A percentile compares a stretch with the other conserved stretches of the same genome.
Evolutionary conservation across 2,329 filamentous ascomycete species (phyloP).

Genomic region (Xylariales sp.): DNA sequence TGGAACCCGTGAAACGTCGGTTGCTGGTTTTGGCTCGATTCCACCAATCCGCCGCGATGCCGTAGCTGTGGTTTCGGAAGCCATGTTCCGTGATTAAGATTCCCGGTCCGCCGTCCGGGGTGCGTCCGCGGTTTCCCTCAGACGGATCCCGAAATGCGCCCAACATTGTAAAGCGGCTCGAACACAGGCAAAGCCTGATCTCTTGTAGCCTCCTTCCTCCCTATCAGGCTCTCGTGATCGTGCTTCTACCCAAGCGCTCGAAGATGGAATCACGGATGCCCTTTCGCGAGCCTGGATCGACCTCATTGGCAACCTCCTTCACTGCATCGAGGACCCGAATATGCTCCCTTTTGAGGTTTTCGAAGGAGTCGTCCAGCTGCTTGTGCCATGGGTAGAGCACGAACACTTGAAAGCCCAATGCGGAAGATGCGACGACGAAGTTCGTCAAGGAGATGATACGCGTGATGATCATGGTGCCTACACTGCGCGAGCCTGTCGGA

Average conservation of each 20-base stretch:
- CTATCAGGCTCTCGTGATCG: too few relatives aligned
- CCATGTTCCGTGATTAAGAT: not conserved
- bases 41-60: constrained; percentile 3
- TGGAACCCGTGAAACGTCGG: not conserved
- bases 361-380: constrained; percentile 58
- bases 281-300: constrained; percentile 23
- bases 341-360: constrained; percentile 55
- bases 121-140: too few relatives aligned
- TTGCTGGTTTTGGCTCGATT: not conserved
- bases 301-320: constrained; percentile 27
- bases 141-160: too few relatives aligned
- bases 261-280: constrained; percentile 24
- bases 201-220: too few relatives aligned
- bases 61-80: not conserved
- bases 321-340: constrained; percentile 34
- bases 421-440: constrained; percentile 61
- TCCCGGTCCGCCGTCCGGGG: constrained; percentile 1
- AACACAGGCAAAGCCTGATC: too few relatives aligned
- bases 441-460: constrained; percentile 55
- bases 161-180: too few relatives aligned
- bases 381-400: constrained; percentile 70
- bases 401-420: constrained; percentile 62
- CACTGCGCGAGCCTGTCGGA: too few relatives aligned
- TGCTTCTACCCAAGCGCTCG: constrained; percentile 14
- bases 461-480: constrained; percentile 26